Evolutionary conservation across 768 basidiomycete genomes (phyloP), one percentile per base, ranked within the genome.

Genomic region (Kwoniella dejecticola): DNA sequence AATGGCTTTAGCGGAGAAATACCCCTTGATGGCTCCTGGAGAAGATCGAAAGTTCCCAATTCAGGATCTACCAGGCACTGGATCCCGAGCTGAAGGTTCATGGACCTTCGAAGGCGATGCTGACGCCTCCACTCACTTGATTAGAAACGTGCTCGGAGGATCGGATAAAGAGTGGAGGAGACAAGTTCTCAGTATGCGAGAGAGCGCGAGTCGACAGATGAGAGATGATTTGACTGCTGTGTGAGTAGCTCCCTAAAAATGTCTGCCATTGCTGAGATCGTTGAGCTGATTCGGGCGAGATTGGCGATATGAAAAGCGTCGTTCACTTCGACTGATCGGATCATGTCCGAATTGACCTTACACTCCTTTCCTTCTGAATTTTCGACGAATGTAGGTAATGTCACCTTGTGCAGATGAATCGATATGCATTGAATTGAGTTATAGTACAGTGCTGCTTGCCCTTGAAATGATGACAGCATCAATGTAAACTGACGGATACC

Each of bases 221-320:
- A 52, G 50, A 24, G 50, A 52, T 38, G 50, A 52, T 52, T 12
- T 38, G 30, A 52, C 30, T 31, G 50, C 36, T 19, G 29, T 52
- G 50, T 52, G 29, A 52, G 49, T 52, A 10, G n/a, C n/a, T n/a
- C n/a, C n/a, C n/a, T n/a, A n/a, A n/a, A n/a, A n/a, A n/a, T n/a
- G n/a, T 26, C 15, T 47, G n/a, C 11, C n/a, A 47, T 47, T 1
- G 27, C 11, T 21, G 12, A 21, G 45, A 47, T 24, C 5, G 5
- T 12, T 11, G 8, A 23, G 2, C 45, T 36, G 23, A 23, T 7
- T 5, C n/a, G n/a, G n/a, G n/a, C n/a, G n/a, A n/a, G n/a, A n/a
- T n/a, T 11, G 19, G 19, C 11, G 21, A 21, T 26, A 10, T 24
- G 10, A 21, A 21, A 10, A 47, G 45, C 12, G 45, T 47, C 45